Base-by-base conservation (phyloP, 352 stramenopile genomes). In the Phytophthora sp. region DNA sequence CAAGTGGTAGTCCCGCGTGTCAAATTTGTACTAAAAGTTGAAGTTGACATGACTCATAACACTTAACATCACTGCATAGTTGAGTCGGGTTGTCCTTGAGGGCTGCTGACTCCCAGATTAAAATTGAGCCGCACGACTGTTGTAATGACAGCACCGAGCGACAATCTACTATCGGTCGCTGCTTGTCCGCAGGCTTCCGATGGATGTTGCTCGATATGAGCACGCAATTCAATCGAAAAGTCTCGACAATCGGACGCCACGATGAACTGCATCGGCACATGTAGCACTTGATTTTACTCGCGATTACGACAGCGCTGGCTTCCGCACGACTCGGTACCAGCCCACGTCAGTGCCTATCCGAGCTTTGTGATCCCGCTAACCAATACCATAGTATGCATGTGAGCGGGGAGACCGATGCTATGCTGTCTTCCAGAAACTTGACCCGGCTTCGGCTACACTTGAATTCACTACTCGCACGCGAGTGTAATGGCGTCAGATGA, bases 401-500 rank as follows among this genome's bases (percentile, higher is more conserved):
- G n/a, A n/a, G n/a, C n/a, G n/a, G n/a, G n/a, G n/a, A n/a, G n/a
- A n/a, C n/a, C n/a, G n/a, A n/a, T n/a, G n/a, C n/a, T n/a, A n/a
- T n/a, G n/a, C n/a, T 23, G 24, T 26, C 21, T 16, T 33, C 20
- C 9, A 20, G 18, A 27, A 27, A 38, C 26, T 26, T 44, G 9
- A 11, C 35, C 27, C 24, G 24, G 60, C 33, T 58, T 47, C 36
- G 54, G 57, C 42, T 63, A 44, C 61, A 58, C 16, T 20, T 54
- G 21, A 58, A 64, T 53, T 69, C 53, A 41, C 60, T 56, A 57
- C 61, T 57, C 61, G 52, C 23, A 38, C 20, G 29, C 29, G 20
- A 56, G 33, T 36, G 52, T 57, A 56, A 55, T 53, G 49, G 7
- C 44, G 21, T 63, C 33, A 57, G 44, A 26, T 42, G n/a, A 44